These are phyloP conservation scores for Penicillium sp. DNA, from an alignment of 2,329 filamentous ascomycete genomes.

Conservation along the genomic window DNA sequence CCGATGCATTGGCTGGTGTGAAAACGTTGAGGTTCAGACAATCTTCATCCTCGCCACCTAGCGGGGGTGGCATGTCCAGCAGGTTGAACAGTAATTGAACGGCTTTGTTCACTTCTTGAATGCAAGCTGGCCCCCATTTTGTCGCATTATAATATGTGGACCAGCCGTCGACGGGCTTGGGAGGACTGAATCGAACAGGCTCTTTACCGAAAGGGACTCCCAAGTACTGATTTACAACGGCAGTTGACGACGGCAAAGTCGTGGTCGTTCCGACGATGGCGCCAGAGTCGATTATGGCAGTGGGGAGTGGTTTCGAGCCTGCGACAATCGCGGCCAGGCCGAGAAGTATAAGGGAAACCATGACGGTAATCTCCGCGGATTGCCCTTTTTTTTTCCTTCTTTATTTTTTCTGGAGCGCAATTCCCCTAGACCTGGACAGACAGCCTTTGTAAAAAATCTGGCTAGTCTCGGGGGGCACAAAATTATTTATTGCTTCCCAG, in stretches of 20 bases:
- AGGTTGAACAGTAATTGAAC: constrained; percentile 37
- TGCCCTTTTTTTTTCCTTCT: neutral
- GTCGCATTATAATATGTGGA: constrained; percentile 25
- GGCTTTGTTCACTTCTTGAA: constrained; percentile 33
- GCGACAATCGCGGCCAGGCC: neutral
- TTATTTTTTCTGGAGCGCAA: neutral
- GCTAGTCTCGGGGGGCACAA: neutral
- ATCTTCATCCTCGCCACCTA: constrained; percentile 34
- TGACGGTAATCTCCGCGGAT: neutral
- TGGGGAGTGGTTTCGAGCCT: constrained; percentile 15
- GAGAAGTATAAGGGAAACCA: neutral
- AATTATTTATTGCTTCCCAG: constrained; percentile 1
- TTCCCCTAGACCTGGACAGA: neutral
- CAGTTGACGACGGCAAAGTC: constrained; percentile 24
- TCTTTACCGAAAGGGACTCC: constrained; percentile 36
- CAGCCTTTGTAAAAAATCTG: neutral
- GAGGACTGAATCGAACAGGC: constrained; percentile 33
- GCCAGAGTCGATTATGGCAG: constrained; percentile 30
- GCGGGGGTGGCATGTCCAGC: constrained; percentile 30
- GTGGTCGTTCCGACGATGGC: constrained; percentile 32
- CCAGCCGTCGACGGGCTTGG: constrained; percentile 24
- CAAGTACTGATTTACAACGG: constrained; percentile 33
- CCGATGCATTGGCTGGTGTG: constrained; percentile 19
- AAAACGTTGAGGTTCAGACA: constrained; percentile 41
- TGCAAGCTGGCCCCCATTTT: constrained; percentile 31